Base-by-base conservation (phyloP, 1,284 basidiomycete genomes). In the Sanghuangporus sanghuang region DNA sequence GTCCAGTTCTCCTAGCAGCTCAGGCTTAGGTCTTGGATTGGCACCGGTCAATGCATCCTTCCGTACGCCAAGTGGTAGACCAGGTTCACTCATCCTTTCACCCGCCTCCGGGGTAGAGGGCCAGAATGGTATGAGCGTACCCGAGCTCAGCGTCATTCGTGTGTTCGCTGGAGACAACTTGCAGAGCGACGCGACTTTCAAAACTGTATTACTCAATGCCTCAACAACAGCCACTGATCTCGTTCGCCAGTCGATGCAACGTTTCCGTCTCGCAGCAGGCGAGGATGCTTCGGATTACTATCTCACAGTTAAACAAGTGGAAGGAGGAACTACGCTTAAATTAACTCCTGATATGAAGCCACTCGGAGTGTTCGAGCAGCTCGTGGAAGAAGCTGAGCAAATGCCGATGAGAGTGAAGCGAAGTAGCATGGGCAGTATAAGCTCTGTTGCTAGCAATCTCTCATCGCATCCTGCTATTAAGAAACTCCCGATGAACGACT, bases 101-200 rank as follows among this genome's bases (percentile, higher is more conserved):
- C 81, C 87, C 7, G 78, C 81, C 3, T 69, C 79, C 40, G 66
- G 66, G 2, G 78, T 82, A 64, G 86, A 87, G 63, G 85, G 83
- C 11, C 81, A 84, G 63, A 55, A 50, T 49, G 82, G 80, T 8
- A 79, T 85, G 1, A 83, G 82, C 16, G 87, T 92, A 6, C 93
- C 93, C 0, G 89, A 96, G 68, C 83, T 98, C 64, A 97, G 91
- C 70, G 96, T 99, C 64, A 87, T 98, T 59, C 90, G 96, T 18
- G 87, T 99, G 52, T 98, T 99, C 73, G 95, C 95, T 0, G 96
- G 96, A 8, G 87, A 91, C 66, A 81, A 89, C 67, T 72, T 95
- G 61, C 87, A 95, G 71, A 93, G 93, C 1, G 95, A 98, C 68
- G 93, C 95, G 2, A 97, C 95, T 0, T 99, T 98, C 83, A 98